These are phyloP conservation scores for Acanthamoeba triangularis DNA, from an alignment of 208 protist genomes.

Conservation along the genomic window DNA sequence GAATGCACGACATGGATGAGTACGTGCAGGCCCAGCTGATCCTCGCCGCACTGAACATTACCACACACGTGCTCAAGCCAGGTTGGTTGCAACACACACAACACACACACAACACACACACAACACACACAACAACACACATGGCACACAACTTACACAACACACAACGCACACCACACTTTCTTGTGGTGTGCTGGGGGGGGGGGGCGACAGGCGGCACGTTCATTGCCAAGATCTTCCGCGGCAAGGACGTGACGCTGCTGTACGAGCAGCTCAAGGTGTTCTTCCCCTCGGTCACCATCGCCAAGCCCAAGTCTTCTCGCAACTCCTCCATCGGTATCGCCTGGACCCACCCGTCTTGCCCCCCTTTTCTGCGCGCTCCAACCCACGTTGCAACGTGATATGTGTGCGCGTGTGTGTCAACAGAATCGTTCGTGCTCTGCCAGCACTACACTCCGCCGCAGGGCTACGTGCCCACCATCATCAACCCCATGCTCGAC, in stretches of 20 bases:
- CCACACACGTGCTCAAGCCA: conserved; percentile 96
- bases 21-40: conserved; percentile 99
- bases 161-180: too few relatives aligned
- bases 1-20: conserved; percentile 99
- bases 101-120: too few relatives aligned
- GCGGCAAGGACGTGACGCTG: conserved; percentile 95
- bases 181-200: too few relatives aligned
- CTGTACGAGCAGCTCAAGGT: conserved; percentile 96
- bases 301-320: conserved; percentile 97
- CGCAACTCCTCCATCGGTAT: conserved; percentile 96
- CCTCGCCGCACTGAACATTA: conserved; percentile 98
- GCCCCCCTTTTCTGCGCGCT: neutral
- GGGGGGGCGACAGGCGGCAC: conserved; percentile 78
- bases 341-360: too few relatives aligned
- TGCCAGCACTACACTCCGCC: conserved; percentile 96
- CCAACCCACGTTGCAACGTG: neutral
- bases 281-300: conserved; percentile 97
- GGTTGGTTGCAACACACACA: neutral
- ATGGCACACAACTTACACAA: too few relatives aligned
- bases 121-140: too few relatives aligned
- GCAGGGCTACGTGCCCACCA: conserved; percentile 90
- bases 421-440: conserved; percentile 96
- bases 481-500: conserved; percentile 88
- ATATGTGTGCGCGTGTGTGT: neutral
- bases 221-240: conserved; percentile 99